Evolutionary conservation across 768 basidiomycete species (phyloP).

Genomic region (Boletus vermiculosoides): DNA sequence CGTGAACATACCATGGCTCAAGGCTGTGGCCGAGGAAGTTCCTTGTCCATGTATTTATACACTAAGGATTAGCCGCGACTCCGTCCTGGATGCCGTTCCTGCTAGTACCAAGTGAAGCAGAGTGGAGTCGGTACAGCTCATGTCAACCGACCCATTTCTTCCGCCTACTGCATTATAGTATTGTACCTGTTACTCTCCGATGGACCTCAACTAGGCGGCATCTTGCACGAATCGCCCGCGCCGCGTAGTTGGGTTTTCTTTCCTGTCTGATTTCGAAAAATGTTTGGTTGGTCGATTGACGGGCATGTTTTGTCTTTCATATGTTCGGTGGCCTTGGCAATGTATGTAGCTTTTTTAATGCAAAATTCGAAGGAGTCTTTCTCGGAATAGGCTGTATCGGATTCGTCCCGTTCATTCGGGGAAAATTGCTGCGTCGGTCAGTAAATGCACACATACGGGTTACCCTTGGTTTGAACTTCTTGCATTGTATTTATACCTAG

Average conservation of each 20-base stretch:
- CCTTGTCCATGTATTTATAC: no score
- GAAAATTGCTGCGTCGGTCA: not conserved
- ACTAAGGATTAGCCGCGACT: no score
- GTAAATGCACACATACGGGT: not conserved
- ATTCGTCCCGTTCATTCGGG: not conserved
- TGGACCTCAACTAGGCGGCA: conserved; percentile 20
- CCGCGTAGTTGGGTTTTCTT: not conserved
- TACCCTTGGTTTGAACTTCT: no score
- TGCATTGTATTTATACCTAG: not conserved
- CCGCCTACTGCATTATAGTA: no score
- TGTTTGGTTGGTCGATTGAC: not conserved
- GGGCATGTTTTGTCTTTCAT: not conserved
- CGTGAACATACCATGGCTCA: no score
- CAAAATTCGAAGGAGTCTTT: not conserved
- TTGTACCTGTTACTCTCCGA: conserved; percentile 7
- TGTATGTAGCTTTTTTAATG: conserved; percentile 2
- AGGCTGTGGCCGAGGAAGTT: no score
- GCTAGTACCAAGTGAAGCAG: no score
- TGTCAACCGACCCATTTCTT: no score
- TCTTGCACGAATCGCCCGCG: not conserved
- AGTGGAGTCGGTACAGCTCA: no score
- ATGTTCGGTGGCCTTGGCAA: not conserved
- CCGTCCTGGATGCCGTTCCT: no score
- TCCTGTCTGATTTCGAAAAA: conserved; percentile 4
- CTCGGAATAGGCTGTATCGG: not conserved